These are phyloP conservation scores for Globisporangium spinosum DNA, from an alignment of 352 stramenopile genomes.

Conservation along the genomic window DNA sequence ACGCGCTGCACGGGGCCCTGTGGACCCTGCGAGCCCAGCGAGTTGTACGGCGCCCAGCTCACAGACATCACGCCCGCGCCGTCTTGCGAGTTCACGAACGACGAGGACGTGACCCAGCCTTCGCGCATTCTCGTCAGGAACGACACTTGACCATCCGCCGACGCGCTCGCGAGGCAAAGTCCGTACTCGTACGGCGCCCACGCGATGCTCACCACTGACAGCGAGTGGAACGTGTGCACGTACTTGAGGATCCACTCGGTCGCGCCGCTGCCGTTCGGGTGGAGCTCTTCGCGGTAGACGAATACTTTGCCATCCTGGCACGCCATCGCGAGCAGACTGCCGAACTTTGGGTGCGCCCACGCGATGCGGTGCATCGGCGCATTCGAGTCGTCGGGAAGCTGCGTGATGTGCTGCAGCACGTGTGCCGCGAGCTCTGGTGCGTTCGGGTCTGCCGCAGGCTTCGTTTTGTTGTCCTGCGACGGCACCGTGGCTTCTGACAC, in stretches of 20 bases:
- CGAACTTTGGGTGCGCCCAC: constrained; percentile 86
- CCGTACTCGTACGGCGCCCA: constrained; percentile 88
- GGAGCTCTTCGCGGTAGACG: constrained; percentile 77
- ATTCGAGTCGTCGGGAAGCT: constrained; percentile 56
- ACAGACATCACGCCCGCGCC: constrained; percentile 70
- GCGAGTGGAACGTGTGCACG: constrained; percentile 64
- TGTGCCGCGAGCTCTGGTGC: constrained; percentile 15
- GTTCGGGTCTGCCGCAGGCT: constrained; percentile 2
- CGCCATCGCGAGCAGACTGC: constrained; percentile 70
- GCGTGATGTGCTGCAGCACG: constrained; percentile 61
- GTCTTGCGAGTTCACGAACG: constrained; percentile 71
- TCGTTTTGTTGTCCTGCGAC: constrained; percentile 15
- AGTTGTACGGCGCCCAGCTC: constrained; percentile 87
- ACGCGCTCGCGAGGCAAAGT: constrained; percentile 71
- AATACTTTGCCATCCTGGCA: constrained; percentile 83
- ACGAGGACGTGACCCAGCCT: constrained; percentile 78
- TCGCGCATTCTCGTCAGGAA: constrained; percentile 80
- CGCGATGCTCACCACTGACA: constrained; percentile 76
- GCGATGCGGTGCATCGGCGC: constrained; percentile 74
- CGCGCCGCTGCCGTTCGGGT: constrained; percentile 43
- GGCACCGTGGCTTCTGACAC: constrained; percentile 50
- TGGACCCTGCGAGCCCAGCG: constrained; percentile 64
- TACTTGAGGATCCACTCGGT: constrained; percentile 79
- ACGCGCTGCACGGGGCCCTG: constrained; percentile 70
- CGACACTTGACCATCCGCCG: constrained; percentile 78